Evolutionary conservation across 805 yeast genomes (phyloP).

Genomic region (Wickerhamomyces chambardii): DNA sequence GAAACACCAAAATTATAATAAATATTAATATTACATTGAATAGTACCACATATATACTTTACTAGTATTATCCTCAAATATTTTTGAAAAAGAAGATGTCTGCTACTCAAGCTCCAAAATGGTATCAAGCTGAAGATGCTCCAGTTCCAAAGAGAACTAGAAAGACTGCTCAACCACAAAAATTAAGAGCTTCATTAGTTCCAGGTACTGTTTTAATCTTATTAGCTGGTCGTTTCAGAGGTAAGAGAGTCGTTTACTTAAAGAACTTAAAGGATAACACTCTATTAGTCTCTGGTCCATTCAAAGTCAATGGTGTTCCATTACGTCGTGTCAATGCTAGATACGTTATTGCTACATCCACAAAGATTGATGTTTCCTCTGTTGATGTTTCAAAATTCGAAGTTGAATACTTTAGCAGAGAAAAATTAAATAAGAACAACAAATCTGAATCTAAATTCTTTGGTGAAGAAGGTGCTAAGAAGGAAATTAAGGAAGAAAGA

Average conservation of each 20-base stretch:
- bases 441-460: constrained; percentile 92
- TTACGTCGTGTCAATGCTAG: constrained; percentile 98
- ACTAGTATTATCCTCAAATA: too few species aligned
- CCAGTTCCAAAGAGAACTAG: constrained; percentile 84
- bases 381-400: constrained; percentile 87
- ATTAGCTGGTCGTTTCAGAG: constrained; percentile 99
- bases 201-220: constrained; percentile 98
- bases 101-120: constrained; percentile 68
- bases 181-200: constrained; percentile 89
- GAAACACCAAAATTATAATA: too few species aligned
- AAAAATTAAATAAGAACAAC: constrained; percentile 73
- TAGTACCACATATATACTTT: too few species aligned
- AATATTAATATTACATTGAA: too few species aligned
- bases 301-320: constrained; percentile 99
- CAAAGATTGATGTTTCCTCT: constrained; percentile 71
- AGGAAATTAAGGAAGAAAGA: constrained; percentile 90
- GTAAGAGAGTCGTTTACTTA: constrained; percentile 98
- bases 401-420: constrained; percentile 95
- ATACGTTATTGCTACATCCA: constrained; percentile 98
- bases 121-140: constrained; percentile 91
- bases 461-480: constrained; percentile 62
- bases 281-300: constrained; percentile 94
- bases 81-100: constrained; percentile 14
- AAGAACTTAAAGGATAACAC: constrained; percentile 98
- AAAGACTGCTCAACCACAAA: constrained; percentile 89